Percentiles rank a stretch among this genome's conserved stretches.
Evolutionary conservation across 2,329 filamentous ascomycete genomes (phyloP).

Genomic region (Elsinoe necatrix): DNA sequence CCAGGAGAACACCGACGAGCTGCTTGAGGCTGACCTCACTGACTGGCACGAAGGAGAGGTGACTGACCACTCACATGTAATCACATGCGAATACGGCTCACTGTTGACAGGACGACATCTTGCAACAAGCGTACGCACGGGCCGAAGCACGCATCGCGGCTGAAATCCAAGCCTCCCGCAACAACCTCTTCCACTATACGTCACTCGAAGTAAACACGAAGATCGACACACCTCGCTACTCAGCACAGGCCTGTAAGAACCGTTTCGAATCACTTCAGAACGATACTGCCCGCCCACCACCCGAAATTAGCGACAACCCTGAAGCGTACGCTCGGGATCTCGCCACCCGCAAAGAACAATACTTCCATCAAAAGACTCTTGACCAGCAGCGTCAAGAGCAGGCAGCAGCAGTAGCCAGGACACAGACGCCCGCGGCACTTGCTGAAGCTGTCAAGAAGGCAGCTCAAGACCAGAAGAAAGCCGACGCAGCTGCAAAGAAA

Average conservation of each 20-base stretch:
- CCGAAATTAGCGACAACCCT: slow-evolving; percentile 36
- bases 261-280: slow-evolving; percentile 35
- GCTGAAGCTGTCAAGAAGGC: slow-evolving; percentile 1
- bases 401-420: slow-evolving; percentile 1
- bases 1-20: slow-evolving; percentile 36
- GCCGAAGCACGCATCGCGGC: slow-evolving; percentile 38
- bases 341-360: slow-evolving; percentile 24
- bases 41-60: slow-evolving; percentile 46
- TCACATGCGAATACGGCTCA: neutral
- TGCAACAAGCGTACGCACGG: slow-evolving; percentile 24
- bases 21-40: slow-evolving; percentile 39
- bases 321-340: slow-evolving; percentile 30
- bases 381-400: slow-evolving; percentile 9
- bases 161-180: slow-evolving; percentile 33
- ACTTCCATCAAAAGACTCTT: neutral
- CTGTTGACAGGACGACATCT: slow-evolving; percentile 1
- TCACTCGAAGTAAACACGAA: slow-evolving; percentile 28
- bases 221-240: slow-evolving; percentile 40
- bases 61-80: slow-evolving; percentile 18
- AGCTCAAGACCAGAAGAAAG: slow-evolving; percentile 5
- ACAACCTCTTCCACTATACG: slow-evolving; percentile 39
- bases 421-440: neutral
- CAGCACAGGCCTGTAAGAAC: slow-evolving; percentile 38
- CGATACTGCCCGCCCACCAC: slow-evolving; percentile 39
- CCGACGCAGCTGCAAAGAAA: neutral